A percentile compares a stretch with the other conserved stretches of the same genome.
These are phyloP conservation scores for Rhizopogon salebrosus DNA, from an alignment of 768 basidiomycete species.

Conservation along the genomic window DNA sequence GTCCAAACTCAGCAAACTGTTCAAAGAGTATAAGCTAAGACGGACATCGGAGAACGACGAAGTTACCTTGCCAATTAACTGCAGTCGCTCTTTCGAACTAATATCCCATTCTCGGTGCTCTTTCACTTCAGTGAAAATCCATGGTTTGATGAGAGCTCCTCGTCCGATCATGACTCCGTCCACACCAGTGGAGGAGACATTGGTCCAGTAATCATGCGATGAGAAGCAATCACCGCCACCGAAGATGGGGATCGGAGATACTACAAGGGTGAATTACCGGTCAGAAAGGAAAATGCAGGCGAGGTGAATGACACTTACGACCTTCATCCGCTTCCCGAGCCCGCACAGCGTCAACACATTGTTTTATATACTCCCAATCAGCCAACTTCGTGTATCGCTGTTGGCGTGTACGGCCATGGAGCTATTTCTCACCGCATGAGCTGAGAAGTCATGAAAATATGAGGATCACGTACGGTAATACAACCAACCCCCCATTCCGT, in stretches of 20 bases:
- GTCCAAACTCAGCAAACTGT: constrained; percentile 83
- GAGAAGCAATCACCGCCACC: constrained; percentile 97
- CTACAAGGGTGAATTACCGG: constrained; percentile 29
- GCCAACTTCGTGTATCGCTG: constrained; percentile 91
- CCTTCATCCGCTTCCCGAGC: constrained; percentile 65
- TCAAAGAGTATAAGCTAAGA: constrained; percentile 3
- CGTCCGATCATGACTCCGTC: constrained; percentile 95
- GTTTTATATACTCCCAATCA: constrained; percentile 92
- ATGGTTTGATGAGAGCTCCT: constrained; percentile 93
- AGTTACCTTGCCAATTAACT: constrained; percentile 67
- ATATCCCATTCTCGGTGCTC: constrained; percentile 94
- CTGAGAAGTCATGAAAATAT: background rate
- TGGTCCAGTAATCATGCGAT: constrained; percentile 73
- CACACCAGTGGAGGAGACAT: constrained; percentile 74
- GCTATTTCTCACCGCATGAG: constrained; percentile 36
- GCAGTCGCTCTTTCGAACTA: constrained; percentile 76
- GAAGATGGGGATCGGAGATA: constrained; percentile 87
- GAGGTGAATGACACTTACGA: constrained; percentile 38
- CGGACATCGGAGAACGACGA: background rate
- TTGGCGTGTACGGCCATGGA: constrained; percentile 94
- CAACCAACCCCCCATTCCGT: constrained; percentile 43
- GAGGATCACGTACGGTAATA: constrained; percentile 33
- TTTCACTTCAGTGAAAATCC: constrained; percentile 94
- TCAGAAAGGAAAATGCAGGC: background rate
- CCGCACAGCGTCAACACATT: constrained; percentile 80